Evolutionary conservation across 129 eudicot species (phyloP), one percentile per base, ranked within the genome.

Genomic region (Flaveria sonorensis): DNA sequence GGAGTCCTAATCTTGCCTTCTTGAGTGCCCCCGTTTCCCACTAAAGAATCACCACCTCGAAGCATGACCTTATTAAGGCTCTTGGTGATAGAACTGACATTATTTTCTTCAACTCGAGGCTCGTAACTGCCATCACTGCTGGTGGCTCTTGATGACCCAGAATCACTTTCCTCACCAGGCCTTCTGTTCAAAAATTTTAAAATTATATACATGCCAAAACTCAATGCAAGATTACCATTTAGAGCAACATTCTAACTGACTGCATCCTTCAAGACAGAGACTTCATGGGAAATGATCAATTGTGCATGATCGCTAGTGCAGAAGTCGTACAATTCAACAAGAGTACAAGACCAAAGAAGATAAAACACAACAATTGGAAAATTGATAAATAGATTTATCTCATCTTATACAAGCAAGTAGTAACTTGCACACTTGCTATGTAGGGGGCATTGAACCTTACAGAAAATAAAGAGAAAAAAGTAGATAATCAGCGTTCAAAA

Each of bases 161-260:
- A 86, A 85, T 94, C 99, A 77, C 96, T 94, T 66, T 89, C 96
- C 59, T 89, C 97, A 68, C 93, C 90, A 32, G 84, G 87, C 79
- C 86, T 87, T 83, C 94, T 94, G 87, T 80, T 53, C 8, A 51
- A 63, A 39, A 21, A 15, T 20, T 39, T 26, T 70, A 52, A 59
- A 13, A 61, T 15, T 24, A 63, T 30, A 30, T 30, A 62, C 13
- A 13, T 28, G 68, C 15, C 46, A 26, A 68, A 67, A 79, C 45
- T 9, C 48, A 20, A 20, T 59, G 13, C 3, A 23, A 55, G 20
- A 28, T 62, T 15, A 28, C 20, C 21, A 7, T 28, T 14, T 14
- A 30, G 12, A 30, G 16, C 46, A 63, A 63, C 46, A 63, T 32
- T 30, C 19, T 30, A 60, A 10, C 3, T 60, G 18, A 60, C n/a